Conservation (phyloP, 352 stramenopile species). For the Peronospora farinosa region DNA sequence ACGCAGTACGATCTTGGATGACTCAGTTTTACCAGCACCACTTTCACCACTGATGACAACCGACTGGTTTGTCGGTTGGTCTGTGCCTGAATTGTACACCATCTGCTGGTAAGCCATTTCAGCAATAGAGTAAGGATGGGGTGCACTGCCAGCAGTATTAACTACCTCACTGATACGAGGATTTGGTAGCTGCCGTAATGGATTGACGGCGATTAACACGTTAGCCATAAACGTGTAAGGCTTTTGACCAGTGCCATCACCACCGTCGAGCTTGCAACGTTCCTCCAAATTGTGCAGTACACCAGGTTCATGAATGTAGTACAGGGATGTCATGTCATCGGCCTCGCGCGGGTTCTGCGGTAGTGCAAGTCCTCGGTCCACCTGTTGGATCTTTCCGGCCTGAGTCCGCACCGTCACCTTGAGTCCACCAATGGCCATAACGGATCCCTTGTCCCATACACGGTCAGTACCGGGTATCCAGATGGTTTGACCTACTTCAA, state of each 20-base stretch:
- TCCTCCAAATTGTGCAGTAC: conserved; percentile 94
- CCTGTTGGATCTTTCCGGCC: conserved; percentile 80
- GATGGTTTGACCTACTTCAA: conserved; percentile 62
- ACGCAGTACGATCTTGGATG: conserved; percentile 86
- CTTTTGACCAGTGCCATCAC: conserved; percentile 56
- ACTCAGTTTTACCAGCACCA: conserved; percentile 87
- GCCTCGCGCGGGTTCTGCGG: conserved; percentile 77
- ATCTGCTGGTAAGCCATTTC: conserved; percentile 90
- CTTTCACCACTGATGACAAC: conserved; percentile 85
- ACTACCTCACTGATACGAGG: conserved; percentile 76
- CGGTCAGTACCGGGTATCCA: conserved; percentile 69
- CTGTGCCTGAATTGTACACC: conserved; percentile 82
- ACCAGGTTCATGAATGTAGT: conserved; percentile 91
- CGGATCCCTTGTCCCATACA: conserved; percentile 71
- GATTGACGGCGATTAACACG: conserved; percentile 90
- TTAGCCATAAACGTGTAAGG: conserved; percentile 93
- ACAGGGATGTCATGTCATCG: conserved; percentile 92
- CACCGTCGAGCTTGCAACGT: conserved; percentile 81
- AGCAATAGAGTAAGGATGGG: conserved; percentile 84
- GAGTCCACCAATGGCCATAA: conserved; percentile 83
- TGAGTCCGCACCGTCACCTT: conserved; percentile 82
- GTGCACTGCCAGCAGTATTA: conserved; percentile 58
- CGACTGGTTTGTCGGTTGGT: conserved; percentile 83
- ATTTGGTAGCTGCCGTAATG: conserved; percentile 75
- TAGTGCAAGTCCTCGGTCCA: conserved; percentile 66